Evolutionary conservation across 176 grass and related monocot species (phyloP).

Genomic region (Pontederia paniculata): DNA sequence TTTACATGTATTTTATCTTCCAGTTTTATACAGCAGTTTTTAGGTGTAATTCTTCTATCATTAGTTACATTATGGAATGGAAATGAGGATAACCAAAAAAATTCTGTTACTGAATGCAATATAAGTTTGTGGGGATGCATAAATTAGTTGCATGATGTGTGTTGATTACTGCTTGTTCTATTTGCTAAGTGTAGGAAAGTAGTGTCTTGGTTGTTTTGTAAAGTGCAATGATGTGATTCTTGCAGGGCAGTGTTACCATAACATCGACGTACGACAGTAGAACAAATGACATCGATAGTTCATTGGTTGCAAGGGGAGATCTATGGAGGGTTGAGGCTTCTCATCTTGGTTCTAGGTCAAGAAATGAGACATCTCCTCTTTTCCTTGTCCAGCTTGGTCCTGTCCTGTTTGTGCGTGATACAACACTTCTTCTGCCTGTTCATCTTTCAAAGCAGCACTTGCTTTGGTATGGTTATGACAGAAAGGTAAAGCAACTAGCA

Average conservation of each 20-base stretch:
- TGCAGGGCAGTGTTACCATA: constrained; percentile 42
- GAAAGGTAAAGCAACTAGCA: constrained; percentile 29
- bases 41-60: no score
- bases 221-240: no score
- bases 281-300: constrained; percentile 52
- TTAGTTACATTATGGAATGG: no score
- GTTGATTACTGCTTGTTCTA: no score
- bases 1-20: no score
- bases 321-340: constrained; percentile 57
- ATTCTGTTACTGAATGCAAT: no score
- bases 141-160: no score
- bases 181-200: no score
- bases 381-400: constrained; percentile 64
- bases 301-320: constrained; percentile 45
- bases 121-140: no score
- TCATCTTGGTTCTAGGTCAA: constrained; percentile 16
- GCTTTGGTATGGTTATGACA: constrained; percentile 66
- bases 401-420: constrained; percentile 50
- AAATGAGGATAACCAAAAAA: no score
- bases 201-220: no score
- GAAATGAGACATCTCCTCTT: constrained; percentile 7
- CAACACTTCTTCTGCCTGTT: constrained; percentile 46
- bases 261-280: constrained; percentile 43
- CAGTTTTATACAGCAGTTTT: no score
- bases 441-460: constrained; percentile 62